Base-by-base conservation (phyloP, 202 grass and related monocot species). In the Dendrocalamus latiflorus region DNA sequence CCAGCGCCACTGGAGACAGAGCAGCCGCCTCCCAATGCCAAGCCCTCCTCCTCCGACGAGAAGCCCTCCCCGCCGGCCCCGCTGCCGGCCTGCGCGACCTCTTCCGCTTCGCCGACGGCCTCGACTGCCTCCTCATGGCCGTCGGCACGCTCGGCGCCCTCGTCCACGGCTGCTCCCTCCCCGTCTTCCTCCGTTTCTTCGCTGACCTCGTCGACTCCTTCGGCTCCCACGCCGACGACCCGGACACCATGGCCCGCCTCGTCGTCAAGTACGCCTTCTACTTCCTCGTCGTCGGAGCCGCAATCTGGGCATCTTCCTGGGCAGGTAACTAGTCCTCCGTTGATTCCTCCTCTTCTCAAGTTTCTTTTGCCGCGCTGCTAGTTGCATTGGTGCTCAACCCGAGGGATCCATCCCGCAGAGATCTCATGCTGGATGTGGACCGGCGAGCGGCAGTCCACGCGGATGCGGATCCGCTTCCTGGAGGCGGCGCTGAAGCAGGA, bases 401-500 rank as follows among this genome's bases (percentile, higher is more conserved):
- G 25, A 28, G 57, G 57, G 24, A 60, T 60, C 7, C 24, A 26
- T 65, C 47, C 20, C 61, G 16, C 88, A 94, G 96, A 99, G 96
- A 99, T 99, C 56, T 93, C 96, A 0, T 99, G 96, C 85, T 99
- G 96, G 96, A 99, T 99, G 96, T 99, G 96, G 96, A 99, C 85
- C 39, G 96, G 96, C 71, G 96, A 99, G 86, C 83, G 96, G 9
- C 96, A 99, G 83, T 87, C 96, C 0, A 94, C 96, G 3, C 80
- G 78, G 77, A 99, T 99, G 96, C 91, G 96, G 81, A 90, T 99
- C 83, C 86, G 83, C 0, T 99, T 92, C 84, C 87, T 99, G 4
- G 66, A 95, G 57, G 85, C 93, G 4, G 96, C 96, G 6, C 86
- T 99, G 30, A 91, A 83, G 18, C 96, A 99, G 88, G 96, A 99